A percentile compares a stretch with the other conserved stretches of the same genome.
Evolutionary conservation across 805 yeast species (phyloP).

Genomic region (Tetrapisispora phaffii): DNA sequence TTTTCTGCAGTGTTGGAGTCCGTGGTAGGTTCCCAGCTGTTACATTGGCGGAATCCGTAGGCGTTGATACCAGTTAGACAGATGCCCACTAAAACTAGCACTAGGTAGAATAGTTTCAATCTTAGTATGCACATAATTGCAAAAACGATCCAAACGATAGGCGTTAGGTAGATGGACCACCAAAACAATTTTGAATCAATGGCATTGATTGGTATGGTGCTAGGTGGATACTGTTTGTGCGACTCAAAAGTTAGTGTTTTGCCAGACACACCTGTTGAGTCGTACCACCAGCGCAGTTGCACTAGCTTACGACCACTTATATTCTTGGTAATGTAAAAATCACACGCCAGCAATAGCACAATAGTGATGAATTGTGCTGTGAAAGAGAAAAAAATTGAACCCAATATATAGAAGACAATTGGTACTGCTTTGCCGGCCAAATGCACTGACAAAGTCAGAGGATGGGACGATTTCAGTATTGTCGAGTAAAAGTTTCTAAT

Average conservation of each 20-base stretch:
- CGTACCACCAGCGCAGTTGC: conserved; percentile 97
- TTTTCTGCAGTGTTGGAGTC: conserved; percentile 6
- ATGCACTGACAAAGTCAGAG: conserved; percentile 24
- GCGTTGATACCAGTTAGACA: conserved; percentile 72
- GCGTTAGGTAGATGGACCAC: conserved; percentile 66
- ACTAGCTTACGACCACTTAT: conserved; percentile 83
- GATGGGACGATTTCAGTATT: conserved; percentile 29
- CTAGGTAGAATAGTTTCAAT: conserved; percentile 57
- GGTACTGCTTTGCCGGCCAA: conserved; percentile 26
- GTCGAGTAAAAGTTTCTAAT: conserved; percentile 26
- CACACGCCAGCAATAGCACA: conserved; percentile 70
- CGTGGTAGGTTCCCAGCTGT: conserved; percentile 56
- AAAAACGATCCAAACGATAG: conserved; percentile 63
- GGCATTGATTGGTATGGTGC: conserved; percentile 56
- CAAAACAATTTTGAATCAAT: conserved; percentile 87
- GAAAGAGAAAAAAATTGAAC: conserved; percentile 26
- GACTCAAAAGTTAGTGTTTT: conserved; percentile 28
- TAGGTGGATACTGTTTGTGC: conserved; percentile 22
- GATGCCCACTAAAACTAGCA: conserved; percentile 57
- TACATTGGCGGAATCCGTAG: conserved; percentile 85
- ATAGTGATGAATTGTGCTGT: conserved; percentile 59
- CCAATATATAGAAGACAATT: conserved; percentile 25
- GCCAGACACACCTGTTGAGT: conserved; percentile 34
- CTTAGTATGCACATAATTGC: conserved; percentile 72
- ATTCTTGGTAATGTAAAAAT: conserved; percentile 89